Percentiles rank a stretch among this genome's conserved stretches.
Evolutionary conservation across 2,329 filamentous ascomycete species (phyloP).

Genomic region (Aspergillus sp.): DNA sequence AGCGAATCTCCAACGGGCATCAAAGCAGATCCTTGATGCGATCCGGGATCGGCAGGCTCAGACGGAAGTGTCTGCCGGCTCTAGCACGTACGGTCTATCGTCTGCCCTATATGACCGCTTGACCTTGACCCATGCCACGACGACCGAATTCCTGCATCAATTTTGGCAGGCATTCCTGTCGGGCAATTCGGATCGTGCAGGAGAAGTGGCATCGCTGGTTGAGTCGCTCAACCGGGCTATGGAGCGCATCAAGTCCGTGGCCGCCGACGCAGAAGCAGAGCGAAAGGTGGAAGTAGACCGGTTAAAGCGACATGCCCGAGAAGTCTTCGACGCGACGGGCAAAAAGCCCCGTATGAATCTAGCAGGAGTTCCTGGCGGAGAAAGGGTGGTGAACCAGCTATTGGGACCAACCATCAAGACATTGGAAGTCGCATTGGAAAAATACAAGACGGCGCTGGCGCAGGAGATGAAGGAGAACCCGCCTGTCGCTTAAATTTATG

Average conservation of each 20-base stretch:
- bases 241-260: conserved; percentile 75
- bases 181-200: conserved; percentile 73
- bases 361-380: conserved; percentile 65
- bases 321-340: conserved; percentile 66
- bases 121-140: conserved; percentile 82
- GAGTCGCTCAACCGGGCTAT: conserved; percentile 75
- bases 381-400: conserved; percentile 68
- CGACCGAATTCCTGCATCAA: conserved; percentile 91
- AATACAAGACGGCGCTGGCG: conserved; percentile 67
- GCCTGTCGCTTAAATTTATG: background rate
- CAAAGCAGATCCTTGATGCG: conserved; percentile 54
- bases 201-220: conserved; percentile 74
- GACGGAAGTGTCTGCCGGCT: conserved; percentile 29
- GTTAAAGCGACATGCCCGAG: conserved; percentile 65
- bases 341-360: conserved; percentile 68
- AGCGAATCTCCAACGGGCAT: conserved; percentile 53
- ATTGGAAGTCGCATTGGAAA: conserved; percentile 63
- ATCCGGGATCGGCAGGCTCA: conserved; percentile 54
- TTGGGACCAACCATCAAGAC: conserved; percentile 70
- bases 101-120: conserved; percentile 55
- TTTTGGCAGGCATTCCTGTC: conserved; percentile 94
- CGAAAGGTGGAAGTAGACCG: conserved; percentile 62
- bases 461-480: conserved; percentile 46
- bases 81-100: conserved; percentile 44
- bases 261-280: conserved; percentile 71